These are phyloP conservation scores for Phanerochaete sordida DNA, from an alignment of 768 basidiomycete genomes.

Conservation along the genomic window DNA sequence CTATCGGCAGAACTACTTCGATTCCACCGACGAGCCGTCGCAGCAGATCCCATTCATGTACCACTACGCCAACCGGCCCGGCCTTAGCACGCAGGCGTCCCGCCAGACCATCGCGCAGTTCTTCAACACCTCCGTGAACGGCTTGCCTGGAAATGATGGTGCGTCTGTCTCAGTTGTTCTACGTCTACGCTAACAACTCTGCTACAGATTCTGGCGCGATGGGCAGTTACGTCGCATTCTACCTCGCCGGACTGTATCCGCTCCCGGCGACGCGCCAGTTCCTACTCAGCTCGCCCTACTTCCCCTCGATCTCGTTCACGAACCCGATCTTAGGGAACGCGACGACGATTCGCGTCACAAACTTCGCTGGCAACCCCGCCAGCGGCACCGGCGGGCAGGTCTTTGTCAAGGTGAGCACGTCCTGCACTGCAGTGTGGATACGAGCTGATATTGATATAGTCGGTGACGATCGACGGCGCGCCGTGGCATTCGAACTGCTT, in stretches of 20 bases:
- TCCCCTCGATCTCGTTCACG: constrained; percentile 55
- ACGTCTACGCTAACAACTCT: background rate
- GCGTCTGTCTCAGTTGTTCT: constrained; percentile 8
- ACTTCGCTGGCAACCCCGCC: constrained; percentile 50
- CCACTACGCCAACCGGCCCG: constrained; percentile 61
- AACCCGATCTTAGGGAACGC: constrained; percentile 53
- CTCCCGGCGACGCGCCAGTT: constrained; percentile 58
- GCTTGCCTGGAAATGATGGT: constrained; percentile 68
- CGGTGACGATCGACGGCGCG: constrained; percentile 52
- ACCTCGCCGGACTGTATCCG: constrained; percentile 58
- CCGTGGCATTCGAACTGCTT: constrained; percentile 62
- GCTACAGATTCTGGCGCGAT: constrained; percentile 39
- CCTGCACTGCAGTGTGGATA: background rate
- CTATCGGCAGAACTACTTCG: constrained; percentile 49
- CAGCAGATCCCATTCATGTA: constrained; percentile 72
- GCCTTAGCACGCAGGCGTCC: constrained; percentile 53
- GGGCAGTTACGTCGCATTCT: constrained; percentile 59
- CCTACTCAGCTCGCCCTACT: constrained; percentile 60
- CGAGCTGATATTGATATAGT: constrained; percentile 29
- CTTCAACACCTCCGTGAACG: constrained; percentile 54
- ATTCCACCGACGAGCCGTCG: constrained; percentile 60
- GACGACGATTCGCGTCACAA: constrained; percentile 48
- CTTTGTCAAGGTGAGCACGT: constrained; percentile 48
- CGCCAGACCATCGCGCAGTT: constrained; percentile 51
- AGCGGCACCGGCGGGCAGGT: constrained; percentile 51